Evolutionary conservation across 495 filamentous ascomycete genomes (phyloP).

Genomic region (Neurospora terricola): DNA sequence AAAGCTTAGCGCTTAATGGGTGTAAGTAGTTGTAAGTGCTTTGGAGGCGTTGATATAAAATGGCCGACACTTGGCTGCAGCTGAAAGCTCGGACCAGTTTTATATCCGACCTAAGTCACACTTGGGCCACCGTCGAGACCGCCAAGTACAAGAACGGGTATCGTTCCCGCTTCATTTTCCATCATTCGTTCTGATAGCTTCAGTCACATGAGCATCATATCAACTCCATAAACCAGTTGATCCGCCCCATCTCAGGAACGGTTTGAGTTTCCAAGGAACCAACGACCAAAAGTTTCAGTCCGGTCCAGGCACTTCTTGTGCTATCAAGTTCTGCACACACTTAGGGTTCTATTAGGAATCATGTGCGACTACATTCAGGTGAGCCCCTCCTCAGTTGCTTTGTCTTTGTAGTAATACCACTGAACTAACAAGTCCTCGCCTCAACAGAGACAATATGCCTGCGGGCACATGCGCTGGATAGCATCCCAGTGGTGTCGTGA

Average conservation of each 20-base stretch:
- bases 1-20: too few species aligned
- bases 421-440: neutral
- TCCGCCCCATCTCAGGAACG: neutral
- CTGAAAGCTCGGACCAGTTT: too few species aligned
- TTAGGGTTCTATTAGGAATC: slow-evolving; percentile 1
- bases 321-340: neutral
- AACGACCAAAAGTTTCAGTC: neutral
- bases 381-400: neutral
- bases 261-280: neutral
- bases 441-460: slow-evolving; percentile 13
- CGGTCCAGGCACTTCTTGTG: neutral
- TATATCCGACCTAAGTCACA: too few species aligned
- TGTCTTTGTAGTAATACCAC: too few species aligned
- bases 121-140: too few species aligned
- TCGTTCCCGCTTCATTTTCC: neutral
- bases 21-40: too few species aligned
- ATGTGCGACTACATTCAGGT: slow-evolving; percentile 13
- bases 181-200: neutral
- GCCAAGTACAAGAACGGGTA: neutral
- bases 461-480: slow-evolving; percentile 20
- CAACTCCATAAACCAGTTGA: neutral
- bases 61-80: too few species aligned
- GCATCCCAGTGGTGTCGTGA: slow-evolving; percentile 16
- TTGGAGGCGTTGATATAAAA: too few species aligned
- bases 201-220: neutral